phyloP scores from a whole-genome alignment of 1,139 yeast species.

The Yamadazyma aaseri region DNA sequence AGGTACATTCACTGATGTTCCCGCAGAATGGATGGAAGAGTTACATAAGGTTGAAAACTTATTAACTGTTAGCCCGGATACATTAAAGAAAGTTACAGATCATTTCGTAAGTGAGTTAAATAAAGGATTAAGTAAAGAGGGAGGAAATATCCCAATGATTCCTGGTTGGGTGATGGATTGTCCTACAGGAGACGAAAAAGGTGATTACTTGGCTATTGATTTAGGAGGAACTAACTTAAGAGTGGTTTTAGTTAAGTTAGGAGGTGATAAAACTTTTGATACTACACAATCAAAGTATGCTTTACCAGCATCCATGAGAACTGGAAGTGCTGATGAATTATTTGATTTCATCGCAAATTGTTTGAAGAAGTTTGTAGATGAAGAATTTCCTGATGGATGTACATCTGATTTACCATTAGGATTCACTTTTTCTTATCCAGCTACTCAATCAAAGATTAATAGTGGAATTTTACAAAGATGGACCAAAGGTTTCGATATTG shows the following conservation, averaged over 20 bases:
- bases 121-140: constrained; percentile 71
- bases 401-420: constrained; percentile 67
- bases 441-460: constrained; percentile 79
- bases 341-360: constrained; percentile 87
- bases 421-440: constrained; percentile 94
- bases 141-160: constrained; percentile 93
- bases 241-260: constrained; percentile 79
- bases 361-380: constrained; percentile 60
- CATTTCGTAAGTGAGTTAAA: constrained; percentile 67
- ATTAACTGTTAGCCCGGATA: constrained; percentile 61
- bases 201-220: constrained; percentile 89
- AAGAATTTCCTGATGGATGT: constrained; percentile 64
- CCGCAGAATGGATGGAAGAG: constrained; percentile 60
- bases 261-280: constrained; percentile 77
- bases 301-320: constrained; percentile 73
- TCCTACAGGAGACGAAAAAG: constrained; percentile 90
- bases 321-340: constrained; percentile 72
- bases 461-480: constrained; percentile 89
- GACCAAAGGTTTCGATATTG: constrained; percentile 97
- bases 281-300: constrained; percentile 80
- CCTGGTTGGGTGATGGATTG: constrained; percentile 94
- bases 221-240: constrained; percentile 94
- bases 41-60: constrained; percentile 58
- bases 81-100: constrained; percentile 61
- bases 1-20: constrained; percentile 76